Conservation (phyloP, 78 protist species). For the Tieghemostelium lacteum region DNA sequence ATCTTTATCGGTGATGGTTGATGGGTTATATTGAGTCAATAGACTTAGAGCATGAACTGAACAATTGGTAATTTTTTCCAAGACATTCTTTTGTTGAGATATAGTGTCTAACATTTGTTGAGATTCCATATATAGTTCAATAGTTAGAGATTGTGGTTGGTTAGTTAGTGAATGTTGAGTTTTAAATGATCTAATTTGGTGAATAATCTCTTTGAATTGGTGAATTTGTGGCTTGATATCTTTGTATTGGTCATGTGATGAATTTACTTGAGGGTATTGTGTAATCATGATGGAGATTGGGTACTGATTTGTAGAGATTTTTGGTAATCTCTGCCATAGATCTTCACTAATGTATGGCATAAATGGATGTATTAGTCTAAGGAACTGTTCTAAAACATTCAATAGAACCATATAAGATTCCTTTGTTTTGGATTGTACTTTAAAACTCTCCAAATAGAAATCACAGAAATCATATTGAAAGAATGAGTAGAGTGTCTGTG, state of each 20-base stretch:
- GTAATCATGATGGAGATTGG: constrained; percentile 85
- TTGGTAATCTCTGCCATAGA: constrained; percentile 92
- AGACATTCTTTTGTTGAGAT: constrained; percentile 16
- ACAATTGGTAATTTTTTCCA: constrained; percentile 26
- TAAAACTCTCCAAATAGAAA: constrained; percentile 78
- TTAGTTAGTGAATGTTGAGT: constrained; percentile 20
- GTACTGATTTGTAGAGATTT: not conserved
- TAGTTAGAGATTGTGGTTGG: not conserved
- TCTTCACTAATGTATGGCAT: constrained; percentile 98
- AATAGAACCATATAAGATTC: constrained; percentile 35
- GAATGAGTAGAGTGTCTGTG: constrained; percentile 56
- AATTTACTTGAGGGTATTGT: constrained; percentile 69
- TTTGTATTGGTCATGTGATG: constrained; percentile 4
- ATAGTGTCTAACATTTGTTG: not conserved
- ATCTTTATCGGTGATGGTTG: not conserved
- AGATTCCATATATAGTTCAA: too few relatives aligned
- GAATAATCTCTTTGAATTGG: not conserved
- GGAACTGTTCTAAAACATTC: constrained; percentile 30
- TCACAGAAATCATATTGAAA: constrained; percentile 85
- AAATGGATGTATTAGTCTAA: constrained; percentile 93
- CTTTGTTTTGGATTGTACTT: constrained; percentile 34
- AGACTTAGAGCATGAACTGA: not conserved
- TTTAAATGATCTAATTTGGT: not conserved
- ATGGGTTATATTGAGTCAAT: not conserved
- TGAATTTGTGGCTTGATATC: not conserved